A percentile compares a stretch with the other conserved stretches of the same genome.
These are phyloP conservation scores for Rhynchospora pubera DNA, from an alignment of 176 grass and related monocot genomes.

Conservation along the genomic window DNA sequence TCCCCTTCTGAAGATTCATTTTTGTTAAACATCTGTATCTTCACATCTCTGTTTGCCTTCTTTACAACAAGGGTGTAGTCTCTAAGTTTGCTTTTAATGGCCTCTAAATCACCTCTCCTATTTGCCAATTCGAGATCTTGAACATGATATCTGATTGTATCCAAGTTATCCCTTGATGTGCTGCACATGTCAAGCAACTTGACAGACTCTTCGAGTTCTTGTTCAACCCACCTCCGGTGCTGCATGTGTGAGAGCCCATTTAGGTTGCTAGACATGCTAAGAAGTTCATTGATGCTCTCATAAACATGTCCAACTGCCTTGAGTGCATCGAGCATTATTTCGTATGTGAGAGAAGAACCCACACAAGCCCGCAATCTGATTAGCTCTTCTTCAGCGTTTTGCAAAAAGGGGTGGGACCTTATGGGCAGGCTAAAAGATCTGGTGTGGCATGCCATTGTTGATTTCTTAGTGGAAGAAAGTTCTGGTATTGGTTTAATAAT, in stretches of 20 bases:
- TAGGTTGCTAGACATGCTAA: slow-evolving; percentile 35
- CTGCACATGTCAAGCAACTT: slow-evolving; percentile 28
- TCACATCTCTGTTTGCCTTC: slow-evolving; percentile 42
- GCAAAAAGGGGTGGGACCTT: background rate
- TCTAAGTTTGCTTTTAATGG: slow-evolving; percentile 15
- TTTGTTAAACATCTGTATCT: slow-evolving; percentile 28
- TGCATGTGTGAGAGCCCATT: slow-evolving; percentile 17
- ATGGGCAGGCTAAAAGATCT: background rate
- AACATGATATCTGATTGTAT: slow-evolving; percentile 24
- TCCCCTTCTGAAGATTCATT: slow-evolving; percentile 12
- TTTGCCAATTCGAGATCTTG: slow-evolving; percentile 30
- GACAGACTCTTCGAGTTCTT: slow-evolving; percentile 1
- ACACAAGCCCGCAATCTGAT: background rate
- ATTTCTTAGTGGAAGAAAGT: background rate
- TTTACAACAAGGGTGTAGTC: slow-evolving; percentile 25
- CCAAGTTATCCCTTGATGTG: slow-evolving; percentile 36
- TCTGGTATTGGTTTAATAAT: too few species aligned
- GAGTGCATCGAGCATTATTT: background rate
- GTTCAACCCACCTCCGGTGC: slow-evolving; percentile 38
- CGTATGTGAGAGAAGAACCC: background rate
- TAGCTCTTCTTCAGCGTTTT: background rate
- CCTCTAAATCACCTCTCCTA: slow-evolving; percentile 32
- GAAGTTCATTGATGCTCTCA: background rate
- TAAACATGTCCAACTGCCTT: background rate
- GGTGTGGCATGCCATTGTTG: background rate